Base-by-base conservation (phyloP, 176 grass and related monocot species). In the Carex littledalei region DNA sequence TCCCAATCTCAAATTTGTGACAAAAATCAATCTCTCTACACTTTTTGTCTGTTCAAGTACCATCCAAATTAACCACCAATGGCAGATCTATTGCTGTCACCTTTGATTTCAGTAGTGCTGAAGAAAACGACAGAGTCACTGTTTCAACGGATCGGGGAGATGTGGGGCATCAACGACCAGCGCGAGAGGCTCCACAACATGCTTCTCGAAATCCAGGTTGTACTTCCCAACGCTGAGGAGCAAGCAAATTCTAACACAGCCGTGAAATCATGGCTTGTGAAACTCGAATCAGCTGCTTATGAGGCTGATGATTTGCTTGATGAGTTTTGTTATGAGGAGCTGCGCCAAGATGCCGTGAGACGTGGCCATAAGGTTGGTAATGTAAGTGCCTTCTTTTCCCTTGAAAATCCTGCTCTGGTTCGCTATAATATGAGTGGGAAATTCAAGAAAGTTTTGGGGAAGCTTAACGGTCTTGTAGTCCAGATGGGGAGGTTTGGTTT, bases 241-340 rank as follows among this genome's bases (percentile, higher is more conserved):
- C 0, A 67, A 45, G 47, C 13, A 17, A 18, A 15, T n/a, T 17
- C 63, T 13, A 81, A 63, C 57, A 1, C 1, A 1, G 82, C 3
- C 0, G 68, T 87, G 2, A n/a, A 52, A 32, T 37, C 20, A 2
- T 89, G 84, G 89, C 71, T 89, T 64, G 50, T 11, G 66, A 80
- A 58, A 0, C 76, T 91, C 58, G 81, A n/a, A 83, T 37, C 80
- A 17, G 85, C 10, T 0, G 82, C 87, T 0, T 87, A 89, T 79
- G 32, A 83, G 34, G 91, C 78, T 15, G 84, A 91, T 1, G 87
- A 94, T 20, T 20, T 91, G 56, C 85, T 91, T 8, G 92, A 89
- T 15, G 57, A 81, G 8, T 86, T 91, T 52, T 61, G 72, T 47
- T 85, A 89, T 6, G 87, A 86, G 63, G 77, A 83, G 0, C 54